Percentiles rank a stretch among this genome's conserved stretches.
Evolutionary conservation across 2,329 filamentous ascomycete genomes (phyloP).

Genomic region (Clonostachys sp.): DNA sequence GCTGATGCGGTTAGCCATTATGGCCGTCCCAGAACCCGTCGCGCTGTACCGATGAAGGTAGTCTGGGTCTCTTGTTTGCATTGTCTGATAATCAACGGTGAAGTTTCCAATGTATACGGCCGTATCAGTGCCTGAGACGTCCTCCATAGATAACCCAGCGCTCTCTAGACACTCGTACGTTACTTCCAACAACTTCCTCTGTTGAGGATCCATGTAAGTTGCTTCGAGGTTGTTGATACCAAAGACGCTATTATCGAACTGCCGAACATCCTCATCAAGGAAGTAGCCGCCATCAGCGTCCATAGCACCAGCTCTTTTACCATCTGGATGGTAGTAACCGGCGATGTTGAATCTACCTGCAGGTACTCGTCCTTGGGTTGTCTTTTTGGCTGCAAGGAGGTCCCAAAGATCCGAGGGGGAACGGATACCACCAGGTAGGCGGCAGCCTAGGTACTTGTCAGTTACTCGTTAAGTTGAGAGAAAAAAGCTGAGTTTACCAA

Average conservation of each 20-base stretch:
- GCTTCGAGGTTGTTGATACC: slow-evolving; percentile 4
- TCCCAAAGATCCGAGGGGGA: slow-evolving; percentile 9
- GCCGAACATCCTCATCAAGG: slow-evolving; percentile 2
- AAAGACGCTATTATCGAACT: slow-evolving; percentile 7
- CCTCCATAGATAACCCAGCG: slow-evolving; percentile 6
- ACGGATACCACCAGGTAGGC: slow-evolving; percentile 3
- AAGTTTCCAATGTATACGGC: slow-evolving; percentile 3
- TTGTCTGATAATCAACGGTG: slow-evolving; percentile 1
- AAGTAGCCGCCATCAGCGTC: slow-evolving; percentile 1
- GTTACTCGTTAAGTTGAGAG: not conserved
- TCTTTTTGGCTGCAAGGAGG: slow-evolving; percentile 5
- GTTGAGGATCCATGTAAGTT: slow-evolving; percentile 5
- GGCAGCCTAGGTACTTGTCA: not conserved
- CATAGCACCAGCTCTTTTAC: not conserved
- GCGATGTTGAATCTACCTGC: slow-evolving; percentile 1
- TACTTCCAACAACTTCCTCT: slow-evolving; percentile 12
- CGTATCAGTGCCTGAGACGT: not conserved
- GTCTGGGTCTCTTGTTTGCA: not conserved
- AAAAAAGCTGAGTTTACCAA: not conserved
- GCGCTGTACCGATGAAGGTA: not conserved
- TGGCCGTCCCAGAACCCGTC: not conserved
- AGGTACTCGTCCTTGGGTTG: slow-evolving; percentile 1
- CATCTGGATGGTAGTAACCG: slow-evolving; percentile 1
- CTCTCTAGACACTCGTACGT: slow-evolving; percentile 11
- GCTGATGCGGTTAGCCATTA: slow-evolving; percentile 6